Evolutionary conservation across 129 eudicot species (phyloP), one percentile per base, ranked within the genome.

Genomic region (Solidago caesia): DNA sequence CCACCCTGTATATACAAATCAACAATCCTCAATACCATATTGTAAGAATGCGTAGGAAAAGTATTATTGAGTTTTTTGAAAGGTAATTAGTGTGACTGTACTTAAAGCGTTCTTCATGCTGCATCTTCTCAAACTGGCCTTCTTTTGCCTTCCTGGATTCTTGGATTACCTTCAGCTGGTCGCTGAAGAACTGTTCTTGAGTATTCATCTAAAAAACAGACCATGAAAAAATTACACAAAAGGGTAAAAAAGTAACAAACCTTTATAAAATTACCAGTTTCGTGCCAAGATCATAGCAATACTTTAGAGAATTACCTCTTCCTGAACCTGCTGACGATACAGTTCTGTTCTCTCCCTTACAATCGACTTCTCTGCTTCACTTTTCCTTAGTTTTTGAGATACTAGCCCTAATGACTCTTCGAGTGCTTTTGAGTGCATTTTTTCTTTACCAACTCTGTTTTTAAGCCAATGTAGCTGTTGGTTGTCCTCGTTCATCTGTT

Each of bases 401-500:
- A 87, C 71, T 2, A 84, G 2, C 4, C 75, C 84, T 9, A 64
- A 67, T 3, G 97, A 83, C 73, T 90, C 96, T 77, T 88, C 91
- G 25, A 88, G 85, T 39, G 87, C 87, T 79, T 88, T 90, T 5
- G 85, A 69, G 74, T 75, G 86, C 79, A 33, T 84, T 67, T 85
- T 71, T 41, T 83, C 96, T 64, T 85, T 87, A 2, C 59, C 83
- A 63, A 74, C 85, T 73, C 29, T 84, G 73, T 76, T 79, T 84
- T 87, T 94, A 58, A 67, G 80, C 77, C 74, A 85, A 12, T 64
- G 52, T 44, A 94, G 72, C 43, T 88, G 89, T 53, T 92, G 96
- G 66, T 93, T 93, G 44, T 93, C 97, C 62, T 90, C 98, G 6
- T 78, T 78, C 96, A 93, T 93, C 60, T 93, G 89, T 72, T 85